Evolutionary conservation across 306 rosid genomes (phyloP).

Genomic region (Urtica urens): DNA sequence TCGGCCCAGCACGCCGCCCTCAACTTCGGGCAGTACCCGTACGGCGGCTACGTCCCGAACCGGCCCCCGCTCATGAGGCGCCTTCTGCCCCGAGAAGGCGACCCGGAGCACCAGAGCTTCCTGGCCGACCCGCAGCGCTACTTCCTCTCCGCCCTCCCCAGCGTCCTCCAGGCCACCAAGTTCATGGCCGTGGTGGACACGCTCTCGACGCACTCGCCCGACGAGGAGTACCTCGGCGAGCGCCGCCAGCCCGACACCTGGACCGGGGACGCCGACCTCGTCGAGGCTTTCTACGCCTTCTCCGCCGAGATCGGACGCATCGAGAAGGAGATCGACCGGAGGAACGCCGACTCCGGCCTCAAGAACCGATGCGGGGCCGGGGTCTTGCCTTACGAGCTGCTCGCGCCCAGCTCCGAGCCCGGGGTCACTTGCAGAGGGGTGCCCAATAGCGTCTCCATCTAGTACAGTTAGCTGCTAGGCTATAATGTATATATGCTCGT

Average conservation of each 20-base stretch:
- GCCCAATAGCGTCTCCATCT: constrained; percentile 89
- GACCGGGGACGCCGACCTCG: constrained; percentile 57
- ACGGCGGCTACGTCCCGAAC: constrained; percentile 87
- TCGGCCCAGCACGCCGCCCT: constrained; percentile 98
- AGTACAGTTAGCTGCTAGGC: constrained; percentile 16
- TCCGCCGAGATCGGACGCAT: constrained; percentile 48
- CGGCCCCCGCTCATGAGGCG: constrained; percentile 87
- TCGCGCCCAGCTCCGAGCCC: constrained; percentile 84
- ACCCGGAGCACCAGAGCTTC: constrained; percentile 55
- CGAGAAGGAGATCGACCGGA: constrained; percentile 64
- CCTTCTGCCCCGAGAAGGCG: constrained; percentile 59
- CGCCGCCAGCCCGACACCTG: constrained; percentile 59
- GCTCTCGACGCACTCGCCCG: constrained; percentile 78
- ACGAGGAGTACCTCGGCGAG: constrained; percentile 93
- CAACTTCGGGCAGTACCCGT: constrained; percentile 93
- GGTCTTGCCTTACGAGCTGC: constrained; percentile 77
- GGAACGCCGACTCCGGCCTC: constrained; percentile 38
- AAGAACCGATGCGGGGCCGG: constrained; percentile 93
- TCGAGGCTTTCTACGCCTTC: constrained; percentile 56
- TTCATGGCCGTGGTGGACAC: constrained; percentile 91
- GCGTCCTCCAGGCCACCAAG: constrained; percentile 52
- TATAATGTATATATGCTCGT: too few relatives aligned
- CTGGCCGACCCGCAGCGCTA: constrained; percentile 72
- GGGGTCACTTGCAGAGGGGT: constrained; percentile 95
- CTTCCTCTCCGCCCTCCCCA: constrained; percentile 55